Evolutionary conservation across 352 stramenopile species (phyloP), one percentile per base, ranked within the genome.

Genomic region (Blastocystis sp.): DNA sequence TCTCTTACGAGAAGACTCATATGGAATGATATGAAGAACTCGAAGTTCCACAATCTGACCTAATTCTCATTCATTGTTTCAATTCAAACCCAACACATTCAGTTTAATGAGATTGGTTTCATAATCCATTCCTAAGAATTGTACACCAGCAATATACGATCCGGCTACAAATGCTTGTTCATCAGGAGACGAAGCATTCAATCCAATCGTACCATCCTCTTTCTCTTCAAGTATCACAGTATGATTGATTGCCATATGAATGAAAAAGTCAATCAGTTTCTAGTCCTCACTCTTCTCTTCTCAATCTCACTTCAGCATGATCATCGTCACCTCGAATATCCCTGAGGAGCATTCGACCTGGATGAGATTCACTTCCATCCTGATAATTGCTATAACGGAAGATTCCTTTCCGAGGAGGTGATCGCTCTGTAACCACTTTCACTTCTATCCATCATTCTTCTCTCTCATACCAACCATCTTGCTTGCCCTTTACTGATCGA

Each of bases 211-310:
- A 2, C 92, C 92, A 59, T 96, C 94, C 0, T 92, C 85, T 39
- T 95, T 92, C 52, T 92, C 93, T 90, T 99, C 96, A 0, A 97
- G 95, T 89, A 98, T 97, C 67, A 98, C 95, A 3, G 95, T 98
- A 90, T 98, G 94, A 88, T 94, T 96, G 5, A 97, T 90, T 0
- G 93, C 92, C 24, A 97, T 87, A 93, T 93, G 49, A 86, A 92
- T 78, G 92, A 95, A 88, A 93, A 97, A 77, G 88, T 92, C 57
- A 51, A 51, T 51, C 65, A 75, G 65, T 46, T 75, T 43, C 81
- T 88, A 83, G 14, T 51, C 27, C 3, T 81, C 29, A 57, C 1
- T 19, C 57, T 32, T n/a, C 5, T 9, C n/a, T 7, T 9, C 43
- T 91, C 0, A 91, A 91, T 16, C 88, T 89, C 9, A 90, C 91